Conservation (phyloP, 306 rosid genomes). For the Inga laurina region DNA sequence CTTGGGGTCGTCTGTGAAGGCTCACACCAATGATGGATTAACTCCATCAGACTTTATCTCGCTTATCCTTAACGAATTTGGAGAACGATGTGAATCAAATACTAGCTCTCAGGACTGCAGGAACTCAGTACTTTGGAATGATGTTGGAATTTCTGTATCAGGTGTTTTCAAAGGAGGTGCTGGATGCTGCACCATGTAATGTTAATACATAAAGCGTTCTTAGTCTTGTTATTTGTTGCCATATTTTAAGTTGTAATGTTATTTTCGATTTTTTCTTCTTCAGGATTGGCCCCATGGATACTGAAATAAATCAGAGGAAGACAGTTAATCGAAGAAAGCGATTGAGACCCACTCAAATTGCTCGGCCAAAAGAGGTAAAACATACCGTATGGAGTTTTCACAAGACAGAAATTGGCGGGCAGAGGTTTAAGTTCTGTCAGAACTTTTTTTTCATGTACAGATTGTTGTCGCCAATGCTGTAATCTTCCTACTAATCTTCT, state of each 20-base stretch:
- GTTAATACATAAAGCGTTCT: slow-evolving; percentile 10
- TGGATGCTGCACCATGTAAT: slow-evolving; percentile 50
- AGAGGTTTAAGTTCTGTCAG: slow-evolving; percentile 9
- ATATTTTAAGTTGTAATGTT: not conserved
- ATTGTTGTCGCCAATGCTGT: not conserved
- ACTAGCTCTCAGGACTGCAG: slow-evolving; percentile 19
- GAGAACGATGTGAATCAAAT: slow-evolving; percentile 31
- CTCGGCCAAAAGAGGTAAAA: slow-evolving; percentile 44
- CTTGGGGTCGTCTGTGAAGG: slow-evolving; percentile 37
- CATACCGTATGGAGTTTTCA: not conserved
- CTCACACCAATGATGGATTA: slow-evolving; percentile 25
- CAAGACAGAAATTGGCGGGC: not conserved
- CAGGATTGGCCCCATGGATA: slow-evolving; percentile 48
- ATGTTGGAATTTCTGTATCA: slow-evolving; percentile 45
- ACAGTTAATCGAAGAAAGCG: slow-evolving; percentile 27
- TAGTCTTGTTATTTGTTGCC: slow-evolving; percentile 2
- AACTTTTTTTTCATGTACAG: slow-evolving; percentile 5
- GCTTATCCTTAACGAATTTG: slow-evolving; percentile 33
- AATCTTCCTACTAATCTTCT: slow-evolving; percentile 1
- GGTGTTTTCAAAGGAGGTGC: slow-evolving; percentile 28
- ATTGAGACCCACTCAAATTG: slow-evolving; percentile 23
- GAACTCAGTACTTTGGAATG: slow-evolving; percentile 47
- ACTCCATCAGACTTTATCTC: slow-evolving; percentile 46
- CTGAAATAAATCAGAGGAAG: slow-evolving; percentile 26
- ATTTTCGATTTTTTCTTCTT: slow-evolving; percentile 29